Evolutionary conservation across 2,329 filamentous ascomycete genomes (phyloP), one percentile per base, ranked within the genome.

Genomic region (Madurella fahalii): DNA sequence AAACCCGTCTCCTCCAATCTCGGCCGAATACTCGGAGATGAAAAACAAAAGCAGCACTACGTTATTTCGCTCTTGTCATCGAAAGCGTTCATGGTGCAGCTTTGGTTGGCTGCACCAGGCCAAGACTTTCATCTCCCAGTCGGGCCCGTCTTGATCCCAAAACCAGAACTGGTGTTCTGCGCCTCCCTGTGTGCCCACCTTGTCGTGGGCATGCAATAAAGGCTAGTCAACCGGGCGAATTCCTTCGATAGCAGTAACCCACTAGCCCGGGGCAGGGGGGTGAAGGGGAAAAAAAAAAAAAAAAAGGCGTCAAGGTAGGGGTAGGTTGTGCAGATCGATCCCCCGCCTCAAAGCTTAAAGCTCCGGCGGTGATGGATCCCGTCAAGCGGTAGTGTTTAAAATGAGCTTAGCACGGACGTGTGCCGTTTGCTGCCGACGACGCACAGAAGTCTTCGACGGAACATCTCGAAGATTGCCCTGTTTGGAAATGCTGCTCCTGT

Each of bases 401-500:
- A 25, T 25, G 34, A 37, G 34, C 9, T 31, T 52, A 50, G 41
- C 54, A 56, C 41, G 34, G 48, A 41, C 30, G 17, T 48, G 45
- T n/a, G n/a, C 18, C 13, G 30, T 39, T 9, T 34, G 44, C 9
- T 41, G 47, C 18, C 37, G 46, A 48, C 17, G 32, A 39, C 51
- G 53, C 34, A 37, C 34, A 11, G 46, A 57, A 37, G 31, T 56
- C 49, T 63, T 60, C 56, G 56, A 40, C 56, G 61, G 57, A 56
- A 46, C 50, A 54, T 64, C 61, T 64, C 47, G 61, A 63, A 64
- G 54, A 13, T 50, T 64, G 54, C 59, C 58, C 31, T 44, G 42
- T 61, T 61, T 43, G 60, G 60, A 56, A 58, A 34, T 56, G 54
- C 18, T 44, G 17, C 37, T 48, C 16, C 15, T 40, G 16, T 30